Conservation (phyloP, 2,329 filamentous ascomycete species). For the Pestalotiopsis fici region DNA sequence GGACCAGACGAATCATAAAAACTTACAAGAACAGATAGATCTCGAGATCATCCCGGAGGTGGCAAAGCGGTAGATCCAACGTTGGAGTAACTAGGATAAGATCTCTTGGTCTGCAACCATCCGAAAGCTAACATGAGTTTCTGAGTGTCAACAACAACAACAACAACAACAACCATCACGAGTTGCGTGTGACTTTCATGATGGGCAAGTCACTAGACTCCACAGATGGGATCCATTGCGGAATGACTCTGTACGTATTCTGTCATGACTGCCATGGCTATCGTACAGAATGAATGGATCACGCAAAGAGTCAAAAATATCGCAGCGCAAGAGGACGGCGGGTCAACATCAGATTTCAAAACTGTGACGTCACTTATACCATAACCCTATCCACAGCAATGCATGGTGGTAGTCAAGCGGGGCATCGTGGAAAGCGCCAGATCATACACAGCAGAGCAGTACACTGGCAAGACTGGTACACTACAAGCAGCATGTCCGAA, state of each 20-base stretch:
- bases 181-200: neutral
- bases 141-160: no score
- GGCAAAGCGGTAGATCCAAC: neutral
- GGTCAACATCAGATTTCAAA: neutral
- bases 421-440: no score
- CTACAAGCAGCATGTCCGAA: no score
- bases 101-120: no score
- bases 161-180: no score
- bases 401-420: no score
- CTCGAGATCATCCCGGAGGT: neutral
- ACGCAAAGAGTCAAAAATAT: neutral
- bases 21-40: neutral
- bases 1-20: neutral
- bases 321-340: neutral
- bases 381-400: no score
- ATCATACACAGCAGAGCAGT: no score
- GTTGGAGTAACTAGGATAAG: no score
- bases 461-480: no score
- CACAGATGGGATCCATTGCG: neutral
- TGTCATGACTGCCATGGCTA: neutral
- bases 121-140: no score
- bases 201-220: neutral
- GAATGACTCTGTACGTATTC: neutral
- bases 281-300: neutral
- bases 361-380: neutral